Conservation (phyloP, 768 basidiomycete genomes). For the Pleurotus pulmonarius region DNA sequence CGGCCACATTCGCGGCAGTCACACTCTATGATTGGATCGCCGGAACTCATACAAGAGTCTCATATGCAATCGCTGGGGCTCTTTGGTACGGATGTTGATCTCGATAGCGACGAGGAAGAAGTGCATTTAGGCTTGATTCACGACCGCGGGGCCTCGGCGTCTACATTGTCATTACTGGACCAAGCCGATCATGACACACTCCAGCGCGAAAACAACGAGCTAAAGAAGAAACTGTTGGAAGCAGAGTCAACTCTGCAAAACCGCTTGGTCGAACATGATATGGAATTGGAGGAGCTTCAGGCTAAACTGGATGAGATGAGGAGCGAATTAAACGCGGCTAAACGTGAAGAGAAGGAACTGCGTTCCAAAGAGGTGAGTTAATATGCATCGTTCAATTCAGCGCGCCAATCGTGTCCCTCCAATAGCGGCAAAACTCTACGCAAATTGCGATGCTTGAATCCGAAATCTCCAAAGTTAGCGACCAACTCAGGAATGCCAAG, state of each 20-base stretch:
- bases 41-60: conserved; percentile 5
- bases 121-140: conserved; percentile 54
- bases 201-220: conserved; percentile 68
- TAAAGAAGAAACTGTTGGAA: conserved; percentile 73
- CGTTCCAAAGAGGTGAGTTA: conserved; percentile 73
- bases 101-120: conserved; percentile 42
- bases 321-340: conserved; percentile 72
- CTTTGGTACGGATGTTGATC: conserved; percentile 41
- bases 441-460: conserved; percentile 73
- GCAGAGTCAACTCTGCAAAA: conserved; percentile 65
- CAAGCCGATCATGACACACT: conserved; percentile 72
- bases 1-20: conserved; percentile 65
- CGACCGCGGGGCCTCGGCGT: conserved; percentile 55
- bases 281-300: conserved; percentile 81
- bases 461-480: conserved; percentile 74
- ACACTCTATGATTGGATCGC: conserved; percentile 18
- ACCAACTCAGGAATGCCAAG: conserved; percentile 69
- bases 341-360: conserved; percentile 92
- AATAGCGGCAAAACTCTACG: conserved; percentile 56
- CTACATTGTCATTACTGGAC: conserved; percentile 68
- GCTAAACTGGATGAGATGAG: conserved; percentile 70
- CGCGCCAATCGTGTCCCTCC: conserved; percentile 6
- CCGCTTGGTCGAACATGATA: conserved; percentile 72
- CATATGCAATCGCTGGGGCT: not conserved
- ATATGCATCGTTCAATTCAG: conserved; percentile 5